Evolutionary conservation across 176 grass and related monocot species (phyloP), one percentile per base, ranked within the genome.

Genomic region (Rhynchospora breviuscula): DNA sequence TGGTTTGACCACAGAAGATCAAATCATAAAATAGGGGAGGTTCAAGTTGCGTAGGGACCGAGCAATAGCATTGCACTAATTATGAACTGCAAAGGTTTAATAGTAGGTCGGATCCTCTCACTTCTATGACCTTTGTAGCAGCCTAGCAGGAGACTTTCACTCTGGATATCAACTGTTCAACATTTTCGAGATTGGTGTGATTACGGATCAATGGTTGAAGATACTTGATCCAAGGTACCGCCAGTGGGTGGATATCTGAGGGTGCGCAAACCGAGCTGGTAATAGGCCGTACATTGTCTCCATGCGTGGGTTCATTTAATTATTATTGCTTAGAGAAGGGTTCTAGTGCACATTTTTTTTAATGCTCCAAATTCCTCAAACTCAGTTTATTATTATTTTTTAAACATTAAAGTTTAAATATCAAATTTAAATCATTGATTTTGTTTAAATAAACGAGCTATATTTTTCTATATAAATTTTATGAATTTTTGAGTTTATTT

Each of bases 41-140:
- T 44, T 75, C 46, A 51, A 74, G 18, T 40, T 48, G 68, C 18
- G 44, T 47, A 44, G 68, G 68, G 68, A 48, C 67, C 68, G 43
- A 21, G 43, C 67, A 19, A 40, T 19, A 71, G 67, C 68, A 0
- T 72, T 48, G 44, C 18, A 72, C 2, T 72, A 48, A 72, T 72
- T 7, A 72, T 72, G 15, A 21, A 46, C 68, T 47, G 68, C 17
- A 73, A 49, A 73, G 69, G 69, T 46, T 73, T 73, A 73, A 51
- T 49, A 10, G 44, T 47, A 22, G n/a, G 43, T 2, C 18, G 9
- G 68, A 72, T 73, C 69, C 40, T 2, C 35, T 69, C 66, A n/a
- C 1, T 33, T 5, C 11, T 2, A 5, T 4, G 63, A 65, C 5
- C 63, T 29, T 35, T 0, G 9, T n/a, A n/a, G n/a, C n/a, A n/a